Percentiles rank a stretch among this genome's conserved stretches.
Conservation (phyloP, 1,284 basidiomycete genomes). For the Pisolithus thermaeus region DNA sequence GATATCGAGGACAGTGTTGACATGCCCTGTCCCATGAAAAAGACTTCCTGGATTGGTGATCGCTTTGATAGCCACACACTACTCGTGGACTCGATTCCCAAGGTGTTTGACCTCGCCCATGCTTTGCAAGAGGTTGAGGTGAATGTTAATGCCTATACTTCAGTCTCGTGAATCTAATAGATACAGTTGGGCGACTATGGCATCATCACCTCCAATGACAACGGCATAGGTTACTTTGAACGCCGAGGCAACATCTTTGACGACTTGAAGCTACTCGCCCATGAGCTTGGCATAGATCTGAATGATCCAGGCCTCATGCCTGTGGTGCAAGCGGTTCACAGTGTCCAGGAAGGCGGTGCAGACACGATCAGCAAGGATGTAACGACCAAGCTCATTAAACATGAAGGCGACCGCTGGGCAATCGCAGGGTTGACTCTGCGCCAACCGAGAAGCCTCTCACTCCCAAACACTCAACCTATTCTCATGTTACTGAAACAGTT, state of each 20-base stretch:
- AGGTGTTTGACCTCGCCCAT: neutral
- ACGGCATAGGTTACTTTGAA: neutral
- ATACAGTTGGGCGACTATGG: neutral
- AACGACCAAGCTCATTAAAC: neutral
- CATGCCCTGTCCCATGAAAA: no score
- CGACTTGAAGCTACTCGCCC: neutral
- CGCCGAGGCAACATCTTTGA: neutral
- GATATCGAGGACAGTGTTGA: no score
- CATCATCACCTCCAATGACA: neutral
- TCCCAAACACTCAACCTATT: neutral
- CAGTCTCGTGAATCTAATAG: neutral
- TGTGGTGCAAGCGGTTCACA: neutral
- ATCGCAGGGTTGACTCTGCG: neutral
- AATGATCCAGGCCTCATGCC: neutral
- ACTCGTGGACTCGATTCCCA: neutral
- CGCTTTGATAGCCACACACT: no score
- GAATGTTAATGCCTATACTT: neutral
- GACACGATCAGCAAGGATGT: neutral
- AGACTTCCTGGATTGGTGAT: no score
- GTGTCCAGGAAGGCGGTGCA: no score
- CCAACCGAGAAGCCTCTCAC: neutral
- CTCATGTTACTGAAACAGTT: neutral
- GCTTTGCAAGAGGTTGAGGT: neutral
- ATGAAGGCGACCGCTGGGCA: neutral
- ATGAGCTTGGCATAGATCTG: neutral